These are phyloP conservation scores for Neocatenulostroma microsporum DNA, from an alignment of 2,329 filamentous ascomycete species.

Conservation along the genomic window DNA sequence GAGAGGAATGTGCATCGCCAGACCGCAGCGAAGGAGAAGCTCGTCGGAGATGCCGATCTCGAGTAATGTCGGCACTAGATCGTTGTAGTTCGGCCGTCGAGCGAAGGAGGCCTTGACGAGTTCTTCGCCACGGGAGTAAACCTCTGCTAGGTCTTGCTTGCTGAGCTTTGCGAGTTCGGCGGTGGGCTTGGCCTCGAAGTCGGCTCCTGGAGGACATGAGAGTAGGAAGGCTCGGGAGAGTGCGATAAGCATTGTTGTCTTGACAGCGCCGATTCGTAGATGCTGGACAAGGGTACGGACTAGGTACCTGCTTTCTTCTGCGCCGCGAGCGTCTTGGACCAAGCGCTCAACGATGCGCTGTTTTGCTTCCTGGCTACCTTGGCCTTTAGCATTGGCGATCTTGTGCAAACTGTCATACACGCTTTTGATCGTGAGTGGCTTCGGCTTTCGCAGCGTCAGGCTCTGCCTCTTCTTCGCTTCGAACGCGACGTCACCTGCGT, in stretches of 20 bases:
- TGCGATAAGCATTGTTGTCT: conserved; percentile 95
- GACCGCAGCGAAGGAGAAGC: conserved; percentile 67
- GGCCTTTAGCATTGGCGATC: conserved; percentile 79
- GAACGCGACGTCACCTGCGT: conserved; percentile 92
- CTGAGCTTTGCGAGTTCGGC: conserved; percentile 59
- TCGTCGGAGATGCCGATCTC: conserved; percentile 77
- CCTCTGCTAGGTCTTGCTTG: conserved; percentile 71
- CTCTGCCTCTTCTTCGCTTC: conserved; percentile 93
- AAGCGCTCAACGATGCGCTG: conserved; percentile 84
- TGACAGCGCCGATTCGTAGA: conserved; percentile 89
- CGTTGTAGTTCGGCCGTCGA: conserved; percentile 83
- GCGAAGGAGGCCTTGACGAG: conserved; percentile 90
- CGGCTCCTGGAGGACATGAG: conserved; percentile 59
- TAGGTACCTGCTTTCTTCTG: conserved; percentile 88
- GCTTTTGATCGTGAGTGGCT: conserved; percentile 77
- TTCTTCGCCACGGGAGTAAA: conserved; percentile 72
- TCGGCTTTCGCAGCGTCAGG: conserved; percentile 80
- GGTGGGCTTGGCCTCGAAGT: conserved; percentile 49
- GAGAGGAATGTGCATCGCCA: conserved; percentile 77
- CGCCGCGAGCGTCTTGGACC: conserved; percentile 80
- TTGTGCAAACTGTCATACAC: conserved; percentile 81
- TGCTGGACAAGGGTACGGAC: conserved; percentile 90
- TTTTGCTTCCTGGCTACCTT: conserved; percentile 79
- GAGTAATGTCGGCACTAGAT: conserved; percentile 73
- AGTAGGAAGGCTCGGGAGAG: conserved; percentile 81